Conservation (phyloP, 768 basidiomycete species). For the Fibroporia radiculosa region DNA sequence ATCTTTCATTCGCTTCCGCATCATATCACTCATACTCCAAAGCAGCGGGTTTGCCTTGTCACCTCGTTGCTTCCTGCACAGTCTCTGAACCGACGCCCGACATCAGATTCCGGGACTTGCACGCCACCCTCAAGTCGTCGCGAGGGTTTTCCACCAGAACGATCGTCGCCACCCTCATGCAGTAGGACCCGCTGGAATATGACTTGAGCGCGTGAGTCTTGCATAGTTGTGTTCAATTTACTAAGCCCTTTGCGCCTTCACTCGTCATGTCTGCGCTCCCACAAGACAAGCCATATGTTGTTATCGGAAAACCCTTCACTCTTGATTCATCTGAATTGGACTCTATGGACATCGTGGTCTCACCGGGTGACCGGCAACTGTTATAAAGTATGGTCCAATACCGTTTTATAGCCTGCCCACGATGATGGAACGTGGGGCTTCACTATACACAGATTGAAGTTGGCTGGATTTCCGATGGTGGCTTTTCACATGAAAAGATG, state of each 20-base stretch:
- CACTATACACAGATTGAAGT: background rate
- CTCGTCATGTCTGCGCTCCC: constrained; percentile 1
- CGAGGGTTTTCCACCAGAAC: background rate
- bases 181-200: background rate
- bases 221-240: background rate
- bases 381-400: background rate
- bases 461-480: background rate
- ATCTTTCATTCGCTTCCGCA: too few species aligned
- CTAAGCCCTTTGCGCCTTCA: background rate
- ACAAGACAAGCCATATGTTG: background rate
- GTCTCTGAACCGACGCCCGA: too few species aligned
- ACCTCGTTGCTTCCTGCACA: too few species aligned
- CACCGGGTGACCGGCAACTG: constrained; percentile 3
- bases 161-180: constrained; percentile 2
- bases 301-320: constrained; percentile 1
- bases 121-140: background rate
- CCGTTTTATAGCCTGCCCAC: background rate
- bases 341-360: background rate
- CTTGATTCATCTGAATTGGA: constrained; percentile 2
- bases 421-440: background rate
- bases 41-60: too few species aligned
- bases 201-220: background rate
- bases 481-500: constrained; percentile 5
- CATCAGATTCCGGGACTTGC: too few species aligned
- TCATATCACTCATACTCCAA: too few species aligned